Evolutionary conservation across 352 stramenopile species (phyloP).

Genomic region (Globisporangium nunn): DNA sequence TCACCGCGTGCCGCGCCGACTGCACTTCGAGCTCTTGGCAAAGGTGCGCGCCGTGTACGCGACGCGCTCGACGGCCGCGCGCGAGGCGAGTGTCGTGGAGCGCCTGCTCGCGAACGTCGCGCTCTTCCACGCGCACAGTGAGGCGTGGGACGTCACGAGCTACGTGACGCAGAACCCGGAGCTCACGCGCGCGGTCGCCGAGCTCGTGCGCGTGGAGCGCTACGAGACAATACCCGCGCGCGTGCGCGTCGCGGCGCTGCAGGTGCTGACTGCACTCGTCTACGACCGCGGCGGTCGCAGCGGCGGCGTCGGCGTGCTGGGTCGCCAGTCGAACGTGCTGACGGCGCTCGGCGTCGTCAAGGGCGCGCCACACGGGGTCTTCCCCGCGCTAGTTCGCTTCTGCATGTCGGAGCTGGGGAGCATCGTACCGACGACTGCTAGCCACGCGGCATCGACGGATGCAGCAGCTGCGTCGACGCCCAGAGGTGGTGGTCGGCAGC

Average conservation of each 20-base stretch:
- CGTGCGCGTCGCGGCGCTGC: slow-evolving; percentile 51
- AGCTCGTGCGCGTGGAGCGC: slow-evolving; percentile 70
- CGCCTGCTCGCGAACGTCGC: slow-evolving; percentile 57
- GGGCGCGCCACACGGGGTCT: slow-evolving; percentile 68
- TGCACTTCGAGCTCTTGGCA: slow-evolving; percentile 72
- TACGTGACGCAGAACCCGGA: slow-evolving; percentile 77
- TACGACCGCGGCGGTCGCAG: slow-evolving; percentile 63
- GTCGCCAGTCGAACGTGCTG: slow-evolving; percentile 76
- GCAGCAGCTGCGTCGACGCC: neutral
- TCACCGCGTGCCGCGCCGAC: slow-evolving; percentile 40
- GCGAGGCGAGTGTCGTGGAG: slow-evolving; percentile 60
- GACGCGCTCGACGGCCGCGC: slow-evolving; percentile 18
- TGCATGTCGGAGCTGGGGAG: slow-evolving; percentile 65
- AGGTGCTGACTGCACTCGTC: slow-evolving; percentile 75
- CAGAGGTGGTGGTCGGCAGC: neutral
- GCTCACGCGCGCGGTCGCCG: slow-evolving; percentile 59
- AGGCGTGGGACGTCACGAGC: slow-evolving; percentile 66
- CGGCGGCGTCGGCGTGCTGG: slow-evolving; percentile 58
- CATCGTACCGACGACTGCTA: slow-evolving; percentile 10
- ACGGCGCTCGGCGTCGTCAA: slow-evolving; percentile 71
- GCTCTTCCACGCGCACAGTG: slow-evolving; percentile 73
- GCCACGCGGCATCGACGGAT: slow-evolving; percentile 4
- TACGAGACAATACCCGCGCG: slow-evolving; percentile 47
- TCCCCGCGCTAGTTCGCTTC: slow-evolving; percentile 76
- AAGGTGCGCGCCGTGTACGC: slow-evolving; percentile 46